Base-by-base conservation (phyloP, 306 rosid genomes). In the Ochetophila trinervis region DNA sequence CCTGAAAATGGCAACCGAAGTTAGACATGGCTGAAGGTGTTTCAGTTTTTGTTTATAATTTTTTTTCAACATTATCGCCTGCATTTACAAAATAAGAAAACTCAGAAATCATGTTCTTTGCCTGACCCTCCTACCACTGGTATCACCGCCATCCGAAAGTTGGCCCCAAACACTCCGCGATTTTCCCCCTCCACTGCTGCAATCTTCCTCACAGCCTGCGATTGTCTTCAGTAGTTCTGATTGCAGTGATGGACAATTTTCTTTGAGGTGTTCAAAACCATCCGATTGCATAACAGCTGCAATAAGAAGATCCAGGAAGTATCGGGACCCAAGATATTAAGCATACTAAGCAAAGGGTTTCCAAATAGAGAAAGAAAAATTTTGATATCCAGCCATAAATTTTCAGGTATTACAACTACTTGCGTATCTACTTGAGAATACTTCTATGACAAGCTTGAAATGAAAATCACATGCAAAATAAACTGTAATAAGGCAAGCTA, bases 211-310 rank as follows among this genome's bases (percentile, higher is more conserved):
- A 0, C 88, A 81, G 42, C 97, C 97, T 4, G 98, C 98, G 55
- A 93, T 96, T 6, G 89, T 90, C 84, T 93, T 93, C 42, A 93
- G 78, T 52, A 93, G 87, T 75, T 93, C 98, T 5, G 98, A 93
- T 83, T 93, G 98, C 68, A 89, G 81, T 74, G 86, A 68, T 2
- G 98, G 97, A 35, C 96, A 89, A 77, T 81, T 74, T 51, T 93
- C 98, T 88, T 87, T 93, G 40, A 93, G 95, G 67, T 84, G 87
- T 80, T 89, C 91, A 65, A 87, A 93, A 45, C 98, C 97, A 63
- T 93, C 97, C 6, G 96, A 84, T 75, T 87, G 91, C 98, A 93
- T 93, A 62, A 93, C 98, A n/a, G 96, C 98, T 93, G 88, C 78
- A 76, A 40, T 50, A 74, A 64, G 62, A 23, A 65, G 62, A 62